A percentile compares a stretch with the other conserved stretches of the same genome.
Evolutionary conservation across 345 rosid species (phyloP).

Genomic region (Geranium rotundifolium): DNA sequence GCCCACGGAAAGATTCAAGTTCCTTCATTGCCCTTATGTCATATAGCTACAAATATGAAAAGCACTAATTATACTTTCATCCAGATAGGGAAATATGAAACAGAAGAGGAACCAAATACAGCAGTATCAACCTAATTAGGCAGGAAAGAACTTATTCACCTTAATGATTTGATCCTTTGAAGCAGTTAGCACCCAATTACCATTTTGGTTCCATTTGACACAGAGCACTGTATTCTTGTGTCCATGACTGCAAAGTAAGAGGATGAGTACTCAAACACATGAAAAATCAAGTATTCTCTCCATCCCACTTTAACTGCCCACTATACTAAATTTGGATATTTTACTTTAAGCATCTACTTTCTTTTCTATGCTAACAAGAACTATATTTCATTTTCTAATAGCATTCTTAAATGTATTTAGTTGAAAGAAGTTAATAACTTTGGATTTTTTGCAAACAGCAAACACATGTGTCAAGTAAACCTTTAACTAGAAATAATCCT

Average conservation of each 20-base stretch:
- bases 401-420: no score
- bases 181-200: conserved; percentile 94
- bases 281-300: no score
- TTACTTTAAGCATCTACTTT: background rate
- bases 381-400: no score
- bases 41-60: conserved; percentile 51
- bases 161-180: conserved; percentile 94
- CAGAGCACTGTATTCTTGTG: conserved; percentile 94
- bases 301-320: no score
- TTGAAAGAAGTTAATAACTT: no score
- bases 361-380: no score
- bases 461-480: background rate
- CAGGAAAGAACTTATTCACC: conserved; percentile 25
- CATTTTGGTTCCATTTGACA: conserved; percentile 98
- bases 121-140: background rate
- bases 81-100: background rate
- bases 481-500: background rate
- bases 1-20: conserved; percentile 97
- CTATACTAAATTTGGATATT: conserved; percentile 3
- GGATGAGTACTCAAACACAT: background rate
- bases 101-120: background rate
- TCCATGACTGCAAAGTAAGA: conserved; percentile 67
- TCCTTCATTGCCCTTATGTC: conserved; percentile 99
- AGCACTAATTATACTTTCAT: background rate
- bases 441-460: background rate